Base-by-base conservation (phyloP, 2,329 filamentous ascomycete species). In the Neopestalotiopsis clavispora region DNA sequence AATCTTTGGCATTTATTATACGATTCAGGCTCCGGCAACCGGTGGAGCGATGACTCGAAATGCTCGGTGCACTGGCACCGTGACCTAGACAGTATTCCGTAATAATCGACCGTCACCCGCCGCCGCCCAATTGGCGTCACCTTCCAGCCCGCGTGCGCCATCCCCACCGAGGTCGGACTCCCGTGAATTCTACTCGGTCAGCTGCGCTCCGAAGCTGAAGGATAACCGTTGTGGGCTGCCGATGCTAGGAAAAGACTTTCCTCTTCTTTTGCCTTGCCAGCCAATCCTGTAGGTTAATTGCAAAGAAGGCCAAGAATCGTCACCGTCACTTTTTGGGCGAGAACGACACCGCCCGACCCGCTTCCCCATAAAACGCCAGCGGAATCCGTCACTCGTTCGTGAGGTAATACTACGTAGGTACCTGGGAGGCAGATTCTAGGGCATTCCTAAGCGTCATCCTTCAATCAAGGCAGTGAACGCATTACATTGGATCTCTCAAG, bases 301-400 rank as follows among this genome's bases (percentile, higher is more conserved):
- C 45, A 52, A 52, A 7, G 14, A 17, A 52, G 45, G 14, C 45
- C 45, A 20, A 52, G 20, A 6, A 52, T 20, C 17, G 45, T 52
- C 45, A 52, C 45, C 34, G 34, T 38, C 34, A 38, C 34, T 7
- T 10, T 38, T 38, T 38, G 6, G 34, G 34, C 34, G 34, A 10
- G 34, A 38, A 7, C 10, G 34, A 38, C 34, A 38, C 34, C 10
- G 45, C 45, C 59, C 40, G 59, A 10, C 32, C 59, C 59, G 32
- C 59, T 62, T 62, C 59, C 34, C 59, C 59, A 62, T 62, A 62
- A 62, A 62, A 34, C 59, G 28, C 34, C n/a, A 17, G 13, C 17
- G 20, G 32, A 62, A n/a, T 62, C 59, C 59, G 30, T 34, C 13
- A 59, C 20, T 59, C 6, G 59, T 9, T 20, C 12, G 59, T 62